A percentile compares a stretch with the other conserved stretches of the same genome.
Evolutionary conservation across 2,329 filamentous ascomycete genomes (phyloP).

Genomic region (Fusarium nurragi): DNA sequence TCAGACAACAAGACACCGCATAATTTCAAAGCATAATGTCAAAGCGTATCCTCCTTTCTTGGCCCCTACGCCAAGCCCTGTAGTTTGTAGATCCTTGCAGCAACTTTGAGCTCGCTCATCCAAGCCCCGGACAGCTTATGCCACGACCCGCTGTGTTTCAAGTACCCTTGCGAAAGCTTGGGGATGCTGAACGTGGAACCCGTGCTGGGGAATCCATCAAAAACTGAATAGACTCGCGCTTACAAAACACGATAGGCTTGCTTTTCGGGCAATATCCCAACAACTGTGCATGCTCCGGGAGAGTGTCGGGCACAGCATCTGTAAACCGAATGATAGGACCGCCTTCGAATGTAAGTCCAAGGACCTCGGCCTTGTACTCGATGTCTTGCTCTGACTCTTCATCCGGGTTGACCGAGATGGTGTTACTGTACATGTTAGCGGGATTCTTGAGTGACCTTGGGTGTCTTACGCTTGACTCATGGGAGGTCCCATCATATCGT

Average conservation of each 20-base stretch:
- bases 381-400: slow-evolving; percentile 48
- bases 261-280: slow-evolving; percentile 50
- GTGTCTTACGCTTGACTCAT: slow-evolving; percentile 57
- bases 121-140: no score
- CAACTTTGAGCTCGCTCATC: not conserved
- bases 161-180: slow-evolving; percentile 20
- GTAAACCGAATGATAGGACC: slow-evolving; percentile 58
- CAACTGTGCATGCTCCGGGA: slow-evolving; percentile 49
- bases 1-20: not conserved
- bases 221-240: slow-evolving; percentile 49
- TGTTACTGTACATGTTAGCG: slow-evolving; percentile 47
- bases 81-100: slow-evolving; percentile 5
- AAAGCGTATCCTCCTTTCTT: slow-evolving; percentile 15
- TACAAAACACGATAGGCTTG: slow-evolving; percentile 53
- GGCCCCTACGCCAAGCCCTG: slow-evolving; percentile 1
- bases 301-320: slow-evolving; percentile 45
- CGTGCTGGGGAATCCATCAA: slow-evolving; percentile 37
- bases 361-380: slow-evolving; percentile 49
- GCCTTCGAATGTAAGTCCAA: slow-evolving; percentile 58
- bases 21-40: not conserved
- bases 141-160: not conserved
- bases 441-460: not conserved
- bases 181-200: slow-evolving; percentile 8
- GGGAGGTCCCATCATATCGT: slow-evolving; percentile 46
- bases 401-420: slow-evolving; percentile 48